phyloP scores from a whole-genome alignment of 345 rosid species.

The Murraya paniculata region DNA sequence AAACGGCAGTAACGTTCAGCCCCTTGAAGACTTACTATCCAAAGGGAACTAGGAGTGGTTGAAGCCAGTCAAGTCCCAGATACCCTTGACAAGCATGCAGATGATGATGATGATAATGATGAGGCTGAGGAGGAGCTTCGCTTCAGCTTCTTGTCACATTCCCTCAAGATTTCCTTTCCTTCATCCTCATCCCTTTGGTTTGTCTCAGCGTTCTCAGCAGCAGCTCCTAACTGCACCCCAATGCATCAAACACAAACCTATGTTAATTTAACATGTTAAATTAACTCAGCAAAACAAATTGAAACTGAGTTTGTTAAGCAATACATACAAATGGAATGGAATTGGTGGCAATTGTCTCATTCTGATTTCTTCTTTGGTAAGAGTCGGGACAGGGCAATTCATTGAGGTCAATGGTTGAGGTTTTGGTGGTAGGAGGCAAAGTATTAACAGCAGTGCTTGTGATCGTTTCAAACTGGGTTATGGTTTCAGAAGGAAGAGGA shows the following conservation, averaged over 20 bases:
- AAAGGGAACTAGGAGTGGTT: conserved; percentile 17
- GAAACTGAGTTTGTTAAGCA: background rate
- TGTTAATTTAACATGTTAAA: background rate
- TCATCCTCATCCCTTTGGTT: conserved; percentile 4
- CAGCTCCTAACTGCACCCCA: conserved; percentile 19
- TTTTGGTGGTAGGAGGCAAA: background rate
- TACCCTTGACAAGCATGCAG: conserved; percentile 11
- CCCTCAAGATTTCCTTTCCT: conserved; percentile 5
- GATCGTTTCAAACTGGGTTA: background rate
- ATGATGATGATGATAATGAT: background rate
- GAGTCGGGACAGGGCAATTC: conserved; percentile 36
- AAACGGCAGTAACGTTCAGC: background rate
- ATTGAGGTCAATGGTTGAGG: conserved; percentile 45
- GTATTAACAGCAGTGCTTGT: conserved; percentile 1
- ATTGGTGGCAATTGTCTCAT: background rate
- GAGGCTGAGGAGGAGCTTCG: conserved; percentile 12
- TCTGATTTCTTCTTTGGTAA: conserved; percentile 39
- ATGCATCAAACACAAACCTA: background rate
- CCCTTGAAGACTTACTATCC: conserved; percentile 19
- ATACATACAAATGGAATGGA: conserved; percentile 21
- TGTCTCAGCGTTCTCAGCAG: conserved; percentile 18
- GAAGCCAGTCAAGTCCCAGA: conserved; percentile 30
- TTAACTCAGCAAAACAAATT: background rate
- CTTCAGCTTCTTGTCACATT: conserved; percentile 13
- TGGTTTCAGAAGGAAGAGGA: conserved; percentile 18